Conservation (phyloP, 2,329 filamentous ascomycete species). For the Colletotrichum sp. region DNA sequence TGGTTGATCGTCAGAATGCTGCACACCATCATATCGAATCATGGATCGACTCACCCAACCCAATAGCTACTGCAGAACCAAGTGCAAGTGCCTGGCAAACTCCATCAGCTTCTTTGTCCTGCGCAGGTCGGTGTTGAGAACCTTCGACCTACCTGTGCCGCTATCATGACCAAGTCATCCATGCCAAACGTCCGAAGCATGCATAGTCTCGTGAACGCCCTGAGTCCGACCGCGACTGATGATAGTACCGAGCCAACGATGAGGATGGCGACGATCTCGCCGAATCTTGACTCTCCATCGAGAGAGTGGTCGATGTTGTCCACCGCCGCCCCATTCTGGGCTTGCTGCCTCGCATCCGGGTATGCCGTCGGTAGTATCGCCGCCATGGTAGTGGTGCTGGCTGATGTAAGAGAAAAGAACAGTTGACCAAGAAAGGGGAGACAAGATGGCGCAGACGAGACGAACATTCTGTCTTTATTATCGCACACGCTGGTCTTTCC, state of each 20-base stretch:
- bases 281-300: slow-evolving; percentile 23
- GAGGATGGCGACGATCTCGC: slow-evolving; percentile 26
- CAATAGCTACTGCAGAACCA: slow-evolving; percentile 25
- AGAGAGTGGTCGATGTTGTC: slow-evolving; percentile 16
- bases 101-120: not conserved
- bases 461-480: not conserved
- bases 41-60: slow-evolving; percentile 20
- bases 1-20: not conserved
- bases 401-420: not conserved
- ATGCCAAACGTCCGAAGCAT: slow-evolving; percentile 26
- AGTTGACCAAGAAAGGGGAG: not conserved
- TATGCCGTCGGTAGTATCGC: not conserved
- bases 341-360: not conserved
- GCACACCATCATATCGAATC: not conserved
- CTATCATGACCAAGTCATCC: slow-evolving; percentile 27
- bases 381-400: not conserved
- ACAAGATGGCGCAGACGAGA: not conserved
- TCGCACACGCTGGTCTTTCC: not conserved
- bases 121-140: not conserved
- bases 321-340: not conserved
- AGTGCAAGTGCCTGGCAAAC: slow-evolving; percentile 19
- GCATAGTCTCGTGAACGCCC: slow-evolving; percentile 24
- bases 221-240: slow-evolving; percentile 23
- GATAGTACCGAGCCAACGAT: slow-evolving; percentile 25
- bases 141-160: slow-evolving; percentile 18